These are phyloP conservation scores for Bipolaris victoriae DNA, from an alignment of 2,329 filamentous ascomycete species.

Conservation along the genomic window DNA sequence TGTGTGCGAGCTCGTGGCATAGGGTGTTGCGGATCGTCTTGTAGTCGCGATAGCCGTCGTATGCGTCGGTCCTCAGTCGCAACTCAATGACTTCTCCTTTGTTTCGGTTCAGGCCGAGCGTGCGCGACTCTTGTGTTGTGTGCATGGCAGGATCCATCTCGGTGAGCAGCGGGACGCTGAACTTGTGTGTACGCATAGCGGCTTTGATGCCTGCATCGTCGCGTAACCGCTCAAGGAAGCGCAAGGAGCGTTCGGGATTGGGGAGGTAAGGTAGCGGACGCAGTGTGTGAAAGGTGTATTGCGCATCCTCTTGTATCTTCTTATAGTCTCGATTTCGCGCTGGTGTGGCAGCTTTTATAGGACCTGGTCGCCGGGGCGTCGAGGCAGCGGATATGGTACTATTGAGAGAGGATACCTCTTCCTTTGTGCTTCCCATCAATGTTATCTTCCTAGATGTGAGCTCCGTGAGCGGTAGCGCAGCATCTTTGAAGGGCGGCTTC, in stretches of 20 bases:
- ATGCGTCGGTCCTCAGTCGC: conserved; percentile 86
- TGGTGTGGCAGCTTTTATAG: conserved; percentile 50
- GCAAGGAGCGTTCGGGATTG: conserved; percentile 70
- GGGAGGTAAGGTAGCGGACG: conserved; percentile 79
- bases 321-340: conserved; percentile 54
- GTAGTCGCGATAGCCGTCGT: conserved; percentile 94
- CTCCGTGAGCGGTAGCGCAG: conserved; percentile 56
- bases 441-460: conserved; percentile 66
- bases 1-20: conserved; percentile 94
- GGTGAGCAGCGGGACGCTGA: conserved; percentile 82
- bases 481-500: conserved; percentile 68
- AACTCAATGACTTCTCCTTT: conserved; percentile 89
- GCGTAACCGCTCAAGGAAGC: conserved; percentile 76
- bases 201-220: conserved; percentile 84
- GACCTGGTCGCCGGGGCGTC: conserved; percentile 48
- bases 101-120: conserved; percentile 87
- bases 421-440: conserved; percentile 67
- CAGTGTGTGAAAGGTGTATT: conserved; percentile 82
- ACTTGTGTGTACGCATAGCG: conserved; percentile 83
- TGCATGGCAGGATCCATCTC: conserved; percentile 93
- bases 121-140: conserved; percentile 81
- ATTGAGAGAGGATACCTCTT: conserved; percentile 64
- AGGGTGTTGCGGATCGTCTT: conserved; percentile 88
- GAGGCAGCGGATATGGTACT: conserved; percentile 48
- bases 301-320: conserved; percentile 62